These are phyloP conservation scores for Dactylellina cionopaga DNA, from an alignment of 2,329 filamentous ascomycete species.

Conservation along the genomic window DNA sequence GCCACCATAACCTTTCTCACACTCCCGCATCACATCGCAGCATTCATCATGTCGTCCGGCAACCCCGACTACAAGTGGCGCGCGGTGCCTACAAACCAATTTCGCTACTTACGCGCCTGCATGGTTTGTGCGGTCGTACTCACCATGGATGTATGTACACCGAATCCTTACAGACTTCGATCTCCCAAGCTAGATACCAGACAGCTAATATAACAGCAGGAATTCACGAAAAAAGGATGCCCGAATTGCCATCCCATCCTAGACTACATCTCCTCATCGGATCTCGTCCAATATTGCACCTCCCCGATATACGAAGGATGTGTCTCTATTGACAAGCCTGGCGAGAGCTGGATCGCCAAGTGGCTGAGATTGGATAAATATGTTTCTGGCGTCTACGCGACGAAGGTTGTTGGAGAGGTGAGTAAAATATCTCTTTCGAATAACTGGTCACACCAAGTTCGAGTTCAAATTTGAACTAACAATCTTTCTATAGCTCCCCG, in stretches of 20 bases:
- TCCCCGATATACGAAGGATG: slow-evolving; percentile 95
- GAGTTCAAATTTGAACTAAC: slow-evolving; percentile 14
- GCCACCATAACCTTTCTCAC: slow-evolving; percentile 1
- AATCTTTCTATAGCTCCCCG: slow-evolving; percentile 64
- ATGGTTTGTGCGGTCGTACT: slow-evolving; percentile 98
- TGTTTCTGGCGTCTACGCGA: slow-evolving; percentile 88
- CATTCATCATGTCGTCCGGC: slow-evolving; percentile 23
- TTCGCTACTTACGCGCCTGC: slow-evolving; percentile 90
- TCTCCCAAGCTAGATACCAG: no score
- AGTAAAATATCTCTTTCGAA: slow-evolving; percentile 57
- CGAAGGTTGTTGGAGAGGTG: slow-evolving; percentile 86
- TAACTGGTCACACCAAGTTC: no score
- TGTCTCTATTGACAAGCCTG: slow-evolving; percentile 84
- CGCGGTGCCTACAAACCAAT: slow-evolving; percentile 70
- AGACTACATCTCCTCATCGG: slow-evolving; percentile 78
- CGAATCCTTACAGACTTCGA: slow-evolving; percentile 1
- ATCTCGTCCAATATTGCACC: slow-evolving; percentile 90
- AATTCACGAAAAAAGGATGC: slow-evolving; percentile 87
- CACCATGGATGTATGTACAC: slow-evolving; percentile 72
- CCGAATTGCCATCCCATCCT: slow-evolving; percentile 97
- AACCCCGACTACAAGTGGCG: slow-evolving; percentile 47
- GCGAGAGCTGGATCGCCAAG: slow-evolving; percentile 90
- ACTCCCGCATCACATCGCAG: slow-evolving; percentile 1
- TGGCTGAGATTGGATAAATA: slow-evolving; percentile 93
- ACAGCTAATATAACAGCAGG: no score